Base-by-base conservation (phyloP, 1,284 basidiomycete species). In the Agaricales sp. region DNA sequence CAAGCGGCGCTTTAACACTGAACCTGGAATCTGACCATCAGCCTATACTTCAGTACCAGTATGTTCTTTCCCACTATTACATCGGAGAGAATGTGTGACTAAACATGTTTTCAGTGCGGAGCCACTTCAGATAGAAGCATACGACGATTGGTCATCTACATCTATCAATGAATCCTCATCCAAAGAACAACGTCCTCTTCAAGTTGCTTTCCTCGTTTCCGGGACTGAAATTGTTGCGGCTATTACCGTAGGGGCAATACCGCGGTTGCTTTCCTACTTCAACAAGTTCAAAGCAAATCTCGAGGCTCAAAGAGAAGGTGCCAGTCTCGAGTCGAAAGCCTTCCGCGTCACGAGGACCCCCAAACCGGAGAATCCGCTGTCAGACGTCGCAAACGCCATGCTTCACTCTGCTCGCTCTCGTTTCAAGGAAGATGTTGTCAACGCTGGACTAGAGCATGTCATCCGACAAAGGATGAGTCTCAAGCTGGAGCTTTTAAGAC, bases 301-400 rank as follows among this genome's bases (percentile, higher is more conserved):
- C 43, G 78, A 83, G 43, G 70, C 74, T 2, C 90, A 93, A 59
- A 72, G 78, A 53, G 74, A 85, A 60, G 80, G 84, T 25, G 82
- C 86, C 23, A 77, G 81, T 60, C 74, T 80, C 52, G 83, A 83
- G 65, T 83, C 87, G 1, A 72, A 76, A 51, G 77, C 82, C 1
- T 89, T 87, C 70, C 71, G 84, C 18, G 70, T 76, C 13, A 77
- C 79, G 18, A 75, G 75, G 26, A 67, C 73, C 4, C 78, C 84
- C 3, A 81, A 77, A 57, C 83, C 85, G 3, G 81, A 82, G 54
- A 86, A 87, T 59, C 76, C 87, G 3, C 70, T 91, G 2, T 88
- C 88, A 1, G 80, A 86, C 6, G 85, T 92, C 26, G 87, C 90
- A 0, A 80, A 87, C 49, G 87, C 87, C 13, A 87, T 92, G 75